Conservation (phyloP, 805 yeast genomes). For the Yamadazyma tumulicola region DNA sequence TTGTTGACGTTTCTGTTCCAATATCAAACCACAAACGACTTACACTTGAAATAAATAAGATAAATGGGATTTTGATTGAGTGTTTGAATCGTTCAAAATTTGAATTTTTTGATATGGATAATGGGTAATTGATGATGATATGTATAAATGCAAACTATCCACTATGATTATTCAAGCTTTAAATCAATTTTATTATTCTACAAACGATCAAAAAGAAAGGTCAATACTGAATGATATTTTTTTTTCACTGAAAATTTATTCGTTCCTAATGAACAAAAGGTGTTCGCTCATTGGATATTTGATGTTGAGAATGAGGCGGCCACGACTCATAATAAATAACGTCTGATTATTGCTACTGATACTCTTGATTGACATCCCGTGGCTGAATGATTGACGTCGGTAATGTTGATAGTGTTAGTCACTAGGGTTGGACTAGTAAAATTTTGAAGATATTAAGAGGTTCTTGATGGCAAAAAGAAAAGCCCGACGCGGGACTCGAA, state of each 20-base stretch:
- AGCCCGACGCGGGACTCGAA: conserved; percentile 15
- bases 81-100: no score
- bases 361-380: no score
- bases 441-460: background rate
- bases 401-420: no score
- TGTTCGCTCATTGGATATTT: conserved; percentile 19
- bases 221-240: conserved; percentile 7
- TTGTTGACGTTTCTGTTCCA: background rate
- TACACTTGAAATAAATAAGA: no score
- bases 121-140: background rate
- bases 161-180: background rate
- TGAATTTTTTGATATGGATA: background rate
- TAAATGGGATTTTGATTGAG: no score
- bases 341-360: no score
- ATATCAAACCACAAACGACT: background rate
- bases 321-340: no score
- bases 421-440: background rate
- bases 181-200: conserved; percentile 5
- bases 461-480: conserved; percentile 3
- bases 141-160: background rate
- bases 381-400: no score
- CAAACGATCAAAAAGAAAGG: conserved; percentile 9
- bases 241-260: conserved; percentile 14
- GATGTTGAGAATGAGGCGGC: no score
- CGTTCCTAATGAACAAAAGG: conserved; percentile 20